phyloP scores from a whole-genome alignment of 768 basidiomycete genomes.

The Lyophyllum semitale region DNA sequence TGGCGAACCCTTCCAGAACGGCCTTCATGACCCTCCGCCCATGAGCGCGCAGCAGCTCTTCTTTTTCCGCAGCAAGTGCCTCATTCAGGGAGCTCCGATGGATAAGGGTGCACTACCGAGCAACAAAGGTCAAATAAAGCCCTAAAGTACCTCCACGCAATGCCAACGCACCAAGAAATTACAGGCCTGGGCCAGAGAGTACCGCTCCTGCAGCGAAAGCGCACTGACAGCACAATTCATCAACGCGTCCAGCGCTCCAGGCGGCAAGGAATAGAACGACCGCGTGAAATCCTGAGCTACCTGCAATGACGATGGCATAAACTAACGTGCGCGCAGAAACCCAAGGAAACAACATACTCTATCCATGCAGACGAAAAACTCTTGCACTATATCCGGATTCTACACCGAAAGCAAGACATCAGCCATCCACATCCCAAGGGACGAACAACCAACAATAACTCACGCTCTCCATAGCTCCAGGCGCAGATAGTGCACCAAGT shows the following conservation, averaged over 20 bases:
- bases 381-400: conserved; percentile 93
- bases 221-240: conserved; percentile 65
- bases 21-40: conserved; percentile 75
- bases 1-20: conserved; percentile 78
- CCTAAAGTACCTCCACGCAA: neutral
- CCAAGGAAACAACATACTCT: conserved; percentile 46
- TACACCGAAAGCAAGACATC: conserved; percentile 27
- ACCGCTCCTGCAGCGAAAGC: conserved; percentile 74
- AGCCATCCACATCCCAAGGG: neutral
- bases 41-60: conserved; percentile 43
- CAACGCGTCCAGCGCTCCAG: conserved; percentile 59
- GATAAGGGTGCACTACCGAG: conserved; percentile 58
- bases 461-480: conserved; percentile 73
- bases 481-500: conserved; percentile 51
- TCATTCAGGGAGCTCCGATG: conserved; percentile 66
- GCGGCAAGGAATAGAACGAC: conserved; percentile 58
- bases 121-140: neutral
- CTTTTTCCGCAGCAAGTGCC: conserved; percentile 54
- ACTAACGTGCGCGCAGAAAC: neutral
- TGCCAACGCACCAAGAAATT: conserved; percentile 77
- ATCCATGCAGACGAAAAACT: conserved; percentile 84
- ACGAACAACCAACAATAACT: conserved; percentile 23
- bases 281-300: conserved; percentile 55
- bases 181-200: conserved; percentile 78
- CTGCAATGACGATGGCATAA: conserved; percentile 9